phyloP scores from a whole-genome alignment of 2,329 filamentous ascomycete species.

The Fusarium chaquense region DNA sequence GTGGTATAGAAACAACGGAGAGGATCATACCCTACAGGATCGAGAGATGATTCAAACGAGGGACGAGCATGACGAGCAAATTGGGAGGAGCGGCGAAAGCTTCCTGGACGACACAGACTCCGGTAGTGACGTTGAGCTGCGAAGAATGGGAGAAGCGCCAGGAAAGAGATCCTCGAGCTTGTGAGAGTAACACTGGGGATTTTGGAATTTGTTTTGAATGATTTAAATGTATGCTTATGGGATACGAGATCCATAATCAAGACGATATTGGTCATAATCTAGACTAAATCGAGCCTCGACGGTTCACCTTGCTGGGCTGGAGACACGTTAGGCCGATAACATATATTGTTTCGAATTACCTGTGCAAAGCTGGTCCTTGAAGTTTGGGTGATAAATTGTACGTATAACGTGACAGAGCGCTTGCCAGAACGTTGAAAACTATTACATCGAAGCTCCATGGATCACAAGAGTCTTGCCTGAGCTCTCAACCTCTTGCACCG shows the following conservation, averaged over 20 bases:
- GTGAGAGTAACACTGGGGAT: conserved; percentile 10
- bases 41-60: conserved; percentile 33
- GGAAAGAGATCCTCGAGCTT: conserved; percentile 45
- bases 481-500: conserved; percentile 68
- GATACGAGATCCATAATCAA: conserved; percentile 20
- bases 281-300: conserved; percentile 5
- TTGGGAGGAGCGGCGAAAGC: conserved; percentile 35
- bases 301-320: background rate
- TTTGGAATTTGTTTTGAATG: conserved; percentile 10
- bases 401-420: too few species aligned
- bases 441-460: conserved; percentile 55
- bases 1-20: conserved; percentile 12
- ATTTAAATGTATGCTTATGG: conserved; percentile 21
- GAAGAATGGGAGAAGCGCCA: conserved; percentile 45
- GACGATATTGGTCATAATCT: conserved; percentile 2
- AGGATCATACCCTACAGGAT: conserved; percentile 2
- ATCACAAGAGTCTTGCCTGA: conserved; percentile 77
- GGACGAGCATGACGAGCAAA: conserved; percentile 14
- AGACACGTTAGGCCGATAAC: too few species aligned
- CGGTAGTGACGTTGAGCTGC: conserved; percentile 52
- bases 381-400: background rate
- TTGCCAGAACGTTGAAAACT: too few species aligned
- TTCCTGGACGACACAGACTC: conserved; percentile 51
- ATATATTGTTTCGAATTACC: background rate
- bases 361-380: background rate